Base-by-base conservation (phyloP, 768 basidiomycete species). In the Suillus cothurnatus region DNA sequence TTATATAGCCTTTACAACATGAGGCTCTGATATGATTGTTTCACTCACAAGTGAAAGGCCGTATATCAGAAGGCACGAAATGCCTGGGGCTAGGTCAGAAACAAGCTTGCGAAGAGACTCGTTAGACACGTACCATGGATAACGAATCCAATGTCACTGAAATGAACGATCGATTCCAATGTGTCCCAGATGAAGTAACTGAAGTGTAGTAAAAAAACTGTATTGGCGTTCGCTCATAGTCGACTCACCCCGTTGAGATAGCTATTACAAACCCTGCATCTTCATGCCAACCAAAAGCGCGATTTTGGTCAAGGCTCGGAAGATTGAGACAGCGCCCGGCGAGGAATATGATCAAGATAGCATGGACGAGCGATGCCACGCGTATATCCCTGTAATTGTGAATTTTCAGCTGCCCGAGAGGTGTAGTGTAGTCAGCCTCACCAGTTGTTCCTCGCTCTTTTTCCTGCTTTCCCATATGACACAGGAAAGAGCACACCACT, bases 141-240 rank as follows among this genome's bases (percentile, higher is more conserved):
- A 1, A 94, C 86, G 68, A 94, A 94, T 9, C 91, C 93, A 5
- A 87, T 59, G 64, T 91, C 89, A 58, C 84, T 81, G 69, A 85
- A 91, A 74, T 93, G 88, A 61, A 90, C 61, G 28, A 89, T 76
- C 8, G 88, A 85, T 74, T 94, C 92, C 32, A 92, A 64, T 0
- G 84, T 82, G 71, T 97, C 94, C 94, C 94, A 97, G 23, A 95
- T 68, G 74, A 97, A 95, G 72, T 90, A 90, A 6, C 88, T 91
- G 69, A 31, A 23, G 52, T 4, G 64, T 0, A 60, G 6, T n/a
- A 19, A 57, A 49, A n/a, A 49, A 41, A 56, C 36, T 36, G 14
- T 19, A 32, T 14, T 50, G 45, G 60, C 19, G n/a, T 45, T 31
- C 4, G 28, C 28, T 1, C 5, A 38, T 21, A 52, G 34, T 41